Base-by-base conservation (phyloP, 2,329 filamentous ascomycete genomes). In the Shiraia sp. region DNA sequence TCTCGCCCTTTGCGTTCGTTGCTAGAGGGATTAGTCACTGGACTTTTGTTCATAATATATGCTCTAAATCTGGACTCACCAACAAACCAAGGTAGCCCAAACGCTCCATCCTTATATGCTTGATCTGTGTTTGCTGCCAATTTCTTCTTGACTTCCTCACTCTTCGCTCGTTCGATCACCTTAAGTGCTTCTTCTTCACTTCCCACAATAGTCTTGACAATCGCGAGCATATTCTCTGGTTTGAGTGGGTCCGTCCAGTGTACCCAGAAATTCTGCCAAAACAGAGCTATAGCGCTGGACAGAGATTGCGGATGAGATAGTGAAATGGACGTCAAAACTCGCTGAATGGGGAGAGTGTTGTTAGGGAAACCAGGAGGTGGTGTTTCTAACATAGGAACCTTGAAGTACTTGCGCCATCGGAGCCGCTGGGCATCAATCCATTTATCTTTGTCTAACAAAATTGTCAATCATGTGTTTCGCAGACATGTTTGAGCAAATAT, bases 361-460 rank as follows among this genome's bases (percentile, higher is more conserved):
- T 74, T 69, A 0, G 81, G 81, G 52, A 83, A 84, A 0, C 73
- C 73, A 2, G 73, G 64, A 1, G 80, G 80, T 6, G 63, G 47
- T 0, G 49, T 40, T 1, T 68, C 53, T 0, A 63, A 54, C 35
- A 83, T 77, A 10, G 82, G 81, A 31, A 85, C 71, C 25, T 74
- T 68, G 68, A 83, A 80, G 43, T 70, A 65, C 8, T 66, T 65
- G 1, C 79, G 69, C 78, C 78, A 82, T 42, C 81, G 78, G 14
- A 64, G 31, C 12, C 81, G 78, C 52, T 85, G 79, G 10, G 44
- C 39, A 25, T 72, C 61, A 44, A 82, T 79, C 75, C 77, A 85
- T 64, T 74, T 72, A 57, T 75, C 75, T 65, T 85, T 85, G 67
- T 85, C 80, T 81, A n/a, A n/a, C n/a, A n/a, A n/a, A n/a, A n/a